Evolutionary conservation across 495 filamentous ascomycete species (phyloP).

Genomic region (Pyrenopolyporus hunteri): DNA sequence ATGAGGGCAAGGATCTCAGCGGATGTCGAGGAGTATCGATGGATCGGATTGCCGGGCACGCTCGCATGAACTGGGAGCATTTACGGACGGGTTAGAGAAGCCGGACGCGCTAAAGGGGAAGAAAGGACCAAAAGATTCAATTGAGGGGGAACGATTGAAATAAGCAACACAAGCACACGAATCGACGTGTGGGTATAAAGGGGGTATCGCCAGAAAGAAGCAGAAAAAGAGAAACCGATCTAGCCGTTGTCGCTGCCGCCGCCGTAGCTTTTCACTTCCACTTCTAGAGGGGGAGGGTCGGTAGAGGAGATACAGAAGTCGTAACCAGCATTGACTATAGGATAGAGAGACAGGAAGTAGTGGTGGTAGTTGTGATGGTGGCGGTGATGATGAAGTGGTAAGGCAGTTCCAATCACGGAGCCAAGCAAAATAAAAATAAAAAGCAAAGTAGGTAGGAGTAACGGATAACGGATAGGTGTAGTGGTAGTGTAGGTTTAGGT

Average conservation of each 20-base stretch:
- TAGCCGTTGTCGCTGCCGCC: background rate
- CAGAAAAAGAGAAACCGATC: constrained; percentile 14
- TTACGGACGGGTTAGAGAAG: constrained; percentile 24
- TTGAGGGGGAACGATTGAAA: constrained; percentile 42
- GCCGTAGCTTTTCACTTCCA: constrained; percentile 5
- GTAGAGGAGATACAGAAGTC: constrained; percentile 17
- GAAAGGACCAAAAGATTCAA: constrained; percentile 39
- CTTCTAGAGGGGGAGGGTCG: background rate
- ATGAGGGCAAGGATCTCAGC: constrained; percentile 19
- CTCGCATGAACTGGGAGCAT: constrained; percentile 30
- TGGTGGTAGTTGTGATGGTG: background rate
- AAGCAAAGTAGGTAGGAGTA: constrained; percentile 4
- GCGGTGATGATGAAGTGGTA: constrained; percentile 2
- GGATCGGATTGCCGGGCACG: constrained; percentile 11
- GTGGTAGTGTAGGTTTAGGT: background rate
- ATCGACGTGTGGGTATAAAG: constrained; percentile 44
- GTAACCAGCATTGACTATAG: constrained; percentile 15
- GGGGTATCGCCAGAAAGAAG: constrained; percentile 41
- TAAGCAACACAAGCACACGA: constrained; percentile 43
- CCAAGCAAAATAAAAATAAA: constrained; percentile 15
- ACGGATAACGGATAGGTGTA: background rate
- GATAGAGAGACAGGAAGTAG: background rate
- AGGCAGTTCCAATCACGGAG: constrained; percentile 18
- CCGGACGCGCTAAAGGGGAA: constrained; percentile 25
- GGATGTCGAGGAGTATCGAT: constrained; percentile 19